phyloP scores from a whole-genome alignment of 768 basidiomycete species.

The Wakefieldia striispora region DNA sequence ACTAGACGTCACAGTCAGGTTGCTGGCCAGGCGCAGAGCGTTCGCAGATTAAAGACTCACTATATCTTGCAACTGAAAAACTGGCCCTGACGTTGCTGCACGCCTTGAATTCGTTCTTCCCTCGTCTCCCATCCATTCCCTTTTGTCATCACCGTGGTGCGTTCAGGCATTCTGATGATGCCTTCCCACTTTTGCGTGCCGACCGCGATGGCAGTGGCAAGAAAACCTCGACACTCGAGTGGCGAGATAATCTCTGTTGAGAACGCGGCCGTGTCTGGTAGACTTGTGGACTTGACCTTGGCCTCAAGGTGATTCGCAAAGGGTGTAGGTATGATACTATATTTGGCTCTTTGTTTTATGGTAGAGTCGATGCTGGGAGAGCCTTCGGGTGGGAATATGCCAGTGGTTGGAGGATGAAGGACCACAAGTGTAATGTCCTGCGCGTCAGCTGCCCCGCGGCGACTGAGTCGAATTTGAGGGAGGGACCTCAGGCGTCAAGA shows the following conservation, averaged over 20 bases:
- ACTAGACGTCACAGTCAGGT: slow-evolving; percentile 6
- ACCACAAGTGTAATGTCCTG: slow-evolving; percentile 13
- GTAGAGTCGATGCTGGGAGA: slow-evolving; percentile 16
- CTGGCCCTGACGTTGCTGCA: slow-evolving; percentile 32
- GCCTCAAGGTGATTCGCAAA: slow-evolving; percentile 12
- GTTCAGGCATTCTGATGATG: slow-evolving; percentile 46
- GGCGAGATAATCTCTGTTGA: slow-evolving; percentile 40
- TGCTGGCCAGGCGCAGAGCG: not conserved
- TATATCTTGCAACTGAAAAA: slow-evolving; percentile 40
- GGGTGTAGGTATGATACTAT: slow-evolving; percentile 12
- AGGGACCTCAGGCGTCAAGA: not conserved
- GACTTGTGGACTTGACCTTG: slow-evolving; percentile 5
- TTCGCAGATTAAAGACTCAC: slow-evolving; percentile 9
- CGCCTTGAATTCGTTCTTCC: slow-evolving; percentile 21
- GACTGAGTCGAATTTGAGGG: slow-evolving; percentile 32
- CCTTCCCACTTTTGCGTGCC: slow-evolving; percentile 49
- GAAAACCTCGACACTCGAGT: slow-evolving; percentile 44
- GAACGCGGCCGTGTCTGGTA: slow-evolving; percentile 23
- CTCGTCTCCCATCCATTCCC: slow-evolving; percentile 29
- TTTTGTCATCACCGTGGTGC: slow-evolving; percentile 8
- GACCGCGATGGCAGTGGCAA: slow-evolving; percentile 36
- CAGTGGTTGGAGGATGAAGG: slow-evolving; percentile 14
- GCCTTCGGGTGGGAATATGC: slow-evolving; percentile 15
- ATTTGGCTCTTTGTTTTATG: slow-evolving; percentile 7
- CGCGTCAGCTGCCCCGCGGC: slow-evolving; percentile 38